A percentile compares a stretch with the other conserved stretches of the same genome.
Evolutionary conservation across 75 land plant genomes (phyloP).

Genomic region (Picea sitchensis): DNA sequence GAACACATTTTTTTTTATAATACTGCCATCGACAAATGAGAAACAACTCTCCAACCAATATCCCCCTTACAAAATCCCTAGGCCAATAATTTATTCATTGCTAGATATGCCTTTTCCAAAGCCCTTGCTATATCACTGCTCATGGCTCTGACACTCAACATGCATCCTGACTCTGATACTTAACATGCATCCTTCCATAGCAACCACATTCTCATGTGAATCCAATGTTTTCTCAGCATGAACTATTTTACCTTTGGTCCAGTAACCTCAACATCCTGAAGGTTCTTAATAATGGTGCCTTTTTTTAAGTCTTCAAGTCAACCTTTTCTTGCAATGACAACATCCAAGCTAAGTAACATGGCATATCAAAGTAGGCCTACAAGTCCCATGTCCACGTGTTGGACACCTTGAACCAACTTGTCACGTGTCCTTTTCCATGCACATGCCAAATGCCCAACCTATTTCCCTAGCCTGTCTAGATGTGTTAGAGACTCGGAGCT

Average conservation of each 20-base stretch:
- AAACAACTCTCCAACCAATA: constrained; percentile 89
- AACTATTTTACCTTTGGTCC: constrained; percentile 65
- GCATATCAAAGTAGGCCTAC: too few relatives aligned
- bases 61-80: constrained; percentile 54
- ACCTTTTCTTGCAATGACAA: constrained; percentile 82
- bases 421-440: too few relatives aligned
- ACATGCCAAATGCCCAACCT: too few relatives aligned
- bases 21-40: not conserved
- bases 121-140: constrained; percentile 75
- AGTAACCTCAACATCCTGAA: constrained; percentile 72
- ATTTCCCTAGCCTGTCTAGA: too few relatives aligned
- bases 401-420: too few relatives aligned
- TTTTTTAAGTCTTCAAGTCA: constrained; percentile 75
- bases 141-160: constrained; percentile 81
- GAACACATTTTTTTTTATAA: too few relatives aligned
- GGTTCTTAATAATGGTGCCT: constrained; percentile 61
- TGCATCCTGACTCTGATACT: not conserved
- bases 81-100: constrained; percentile 75
- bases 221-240: constrained; percentile 81
- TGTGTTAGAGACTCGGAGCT: too few relatives aligned
- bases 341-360: constrained; percentile 37
- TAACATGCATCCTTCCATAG: constrained; percentile 55
- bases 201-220: constrained; percentile 58
- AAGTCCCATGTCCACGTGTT: too few relatives aligned
- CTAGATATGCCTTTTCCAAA: constrained; percentile 63